Percentiles rank a stretch among this genome's conserved stretches.
Evolutionary conservation across 306 rosid species (phyloP).

Genomic region (Fragaria vesca): DNA sequence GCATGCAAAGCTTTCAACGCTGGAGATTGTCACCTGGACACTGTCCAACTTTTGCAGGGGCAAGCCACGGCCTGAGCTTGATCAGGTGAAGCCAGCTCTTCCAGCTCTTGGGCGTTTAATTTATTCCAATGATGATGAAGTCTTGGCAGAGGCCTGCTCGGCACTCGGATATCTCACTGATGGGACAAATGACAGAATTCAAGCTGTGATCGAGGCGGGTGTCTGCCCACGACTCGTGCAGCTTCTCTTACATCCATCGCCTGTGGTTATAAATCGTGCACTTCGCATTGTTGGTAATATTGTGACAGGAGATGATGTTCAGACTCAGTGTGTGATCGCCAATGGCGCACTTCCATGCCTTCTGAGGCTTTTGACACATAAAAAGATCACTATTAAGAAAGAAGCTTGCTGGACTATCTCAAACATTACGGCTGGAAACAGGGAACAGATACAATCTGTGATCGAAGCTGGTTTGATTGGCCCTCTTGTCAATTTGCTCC

Average conservation of each 20-base stretch:
- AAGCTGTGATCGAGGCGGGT: conserved; percentile 93
- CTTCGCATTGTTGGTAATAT: conserved; percentile 93
- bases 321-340: conserved; percentile 79
- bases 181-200: conserved; percentile 90
- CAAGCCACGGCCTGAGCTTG: conserved; percentile 89
- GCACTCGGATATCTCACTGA: conserved; percentile 86
- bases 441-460: conserved; percentile 83
- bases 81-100: conserved; percentile 88
- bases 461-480: conserved; percentile 72
- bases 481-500: conserved; percentile 79
- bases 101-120: conserved; percentile 85
- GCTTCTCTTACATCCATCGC: conserved; percentile 85
- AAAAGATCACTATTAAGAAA: conserved; percentile 71
- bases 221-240: conserved; percentile 72
- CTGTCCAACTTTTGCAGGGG: conserved; percentile 94
- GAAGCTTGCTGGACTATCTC: conserved; percentile 99
- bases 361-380: conserved; percentile 69
- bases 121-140: conserved; percentile 88
- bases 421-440: conserved; percentile 89
- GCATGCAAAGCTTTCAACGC: conserved; percentile 92
- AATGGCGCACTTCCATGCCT: conserved; percentile 83
- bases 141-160: conserved; percentile 89
- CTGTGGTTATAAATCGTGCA: conserved; percentile 82
- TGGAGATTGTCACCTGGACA: conserved; percentile 93
- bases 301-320: conserved; percentile 89